phyloP scores from a whole-genome alignment of 176 grass and related monocot species.

The Ampelocalamus luodianensis region DNA sequence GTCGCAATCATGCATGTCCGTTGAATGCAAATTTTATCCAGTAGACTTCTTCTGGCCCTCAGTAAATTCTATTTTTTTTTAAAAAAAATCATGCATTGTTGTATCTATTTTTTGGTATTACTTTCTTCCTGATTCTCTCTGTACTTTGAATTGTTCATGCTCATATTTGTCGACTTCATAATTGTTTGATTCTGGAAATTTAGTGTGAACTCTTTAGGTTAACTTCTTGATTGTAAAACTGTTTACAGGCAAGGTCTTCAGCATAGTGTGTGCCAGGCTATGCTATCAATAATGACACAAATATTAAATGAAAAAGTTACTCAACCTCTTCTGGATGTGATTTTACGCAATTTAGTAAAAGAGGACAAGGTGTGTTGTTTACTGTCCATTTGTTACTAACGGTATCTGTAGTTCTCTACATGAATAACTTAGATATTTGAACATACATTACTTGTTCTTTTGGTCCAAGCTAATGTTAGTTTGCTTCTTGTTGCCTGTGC shows the following conservation, averaged over 20 bases:
- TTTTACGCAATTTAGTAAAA: slow-evolving; percentile 82
- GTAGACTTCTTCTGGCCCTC: not conserved
- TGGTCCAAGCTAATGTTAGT: slow-evolving; percentile 35
- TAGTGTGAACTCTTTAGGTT: slow-evolving; percentile 5
- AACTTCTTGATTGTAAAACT: slow-evolving; percentile 12
- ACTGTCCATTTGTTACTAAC: slow-evolving; percentile 22
- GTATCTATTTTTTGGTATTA: not conserved
- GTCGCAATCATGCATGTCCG: not conserved
- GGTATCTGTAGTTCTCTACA: slow-evolving; percentile 32
- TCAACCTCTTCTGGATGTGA: slow-evolving; percentile 76
- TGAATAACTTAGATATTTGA: slow-evolving; percentile 19
- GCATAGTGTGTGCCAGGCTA: slow-evolving; percentile 70
- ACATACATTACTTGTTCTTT: slow-evolving; percentile 28
- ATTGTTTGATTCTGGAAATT: slow-evolving; percentile 14
- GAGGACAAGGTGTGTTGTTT: slow-evolving; percentile 75
- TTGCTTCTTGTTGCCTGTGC: slow-evolving; percentile 50
- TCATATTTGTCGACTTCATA: not conserved
- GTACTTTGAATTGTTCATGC: not conserved
- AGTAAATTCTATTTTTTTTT: not conserved
- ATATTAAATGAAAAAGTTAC: slow-evolving; percentile 86
- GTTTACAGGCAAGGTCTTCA: slow-evolving; percentile 79
- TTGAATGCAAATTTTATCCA: not conserved
- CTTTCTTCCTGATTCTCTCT: not conserved
- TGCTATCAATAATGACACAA: slow-evolving; percentile 79
- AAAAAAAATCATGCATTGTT: not conserved